phyloP scores from a whole-genome alignment of 441 rosid genomes.

The Pelargonium australe region DNA sequence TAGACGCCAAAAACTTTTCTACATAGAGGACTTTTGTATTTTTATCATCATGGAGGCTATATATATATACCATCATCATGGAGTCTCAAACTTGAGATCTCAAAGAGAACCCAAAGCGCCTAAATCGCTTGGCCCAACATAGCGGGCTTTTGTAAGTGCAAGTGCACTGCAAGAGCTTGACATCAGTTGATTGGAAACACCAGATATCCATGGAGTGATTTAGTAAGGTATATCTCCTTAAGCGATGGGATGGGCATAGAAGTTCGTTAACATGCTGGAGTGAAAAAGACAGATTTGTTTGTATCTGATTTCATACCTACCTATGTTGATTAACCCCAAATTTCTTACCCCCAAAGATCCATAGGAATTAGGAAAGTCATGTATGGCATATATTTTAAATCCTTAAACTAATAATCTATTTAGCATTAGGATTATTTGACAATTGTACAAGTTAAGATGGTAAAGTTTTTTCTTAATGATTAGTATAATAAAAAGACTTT shows the following conservation, averaged over 20 bases:
- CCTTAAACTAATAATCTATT: slow-evolving; percentile 4
- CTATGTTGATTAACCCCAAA: slow-evolving; percentile 16
- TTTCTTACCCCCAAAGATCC: background rate
- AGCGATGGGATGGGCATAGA: slow-evolving; percentile 2
- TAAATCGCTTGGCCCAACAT: background rate
- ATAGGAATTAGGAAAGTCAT: slow-evolving; percentile 1
- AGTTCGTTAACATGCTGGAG: slow-evolving; percentile 18
- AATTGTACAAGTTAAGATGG: background rate
- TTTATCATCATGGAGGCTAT: too few species aligned
- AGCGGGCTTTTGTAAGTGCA: background rate
- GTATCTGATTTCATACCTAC: slow-evolving; percentile 10
- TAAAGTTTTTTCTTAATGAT: slow-evolving; percentile 1
- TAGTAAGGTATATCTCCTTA: slow-evolving; percentile 7
- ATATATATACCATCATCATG: too few species aligned
- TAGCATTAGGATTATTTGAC: background rate
- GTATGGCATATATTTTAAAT: background rate
- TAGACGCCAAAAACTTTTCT: slow-evolving; percentile 1
- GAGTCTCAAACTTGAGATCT: too few species aligned
- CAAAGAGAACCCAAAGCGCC: background rate
- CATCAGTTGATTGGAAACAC: slow-evolving; percentile 6
- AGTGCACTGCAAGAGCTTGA: slow-evolving; percentile 3
- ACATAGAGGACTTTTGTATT: background rate
- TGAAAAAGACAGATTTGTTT: slow-evolving; percentile 20
- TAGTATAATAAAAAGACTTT: background rate
- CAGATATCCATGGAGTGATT: background rate